A percentile compares a stretch with the other conserved stretches of the same genome.
phyloP scores from a whole-genome alignment of 2,329 filamentous ascomycete species.

The Coniochaeta sp. region DNA sequence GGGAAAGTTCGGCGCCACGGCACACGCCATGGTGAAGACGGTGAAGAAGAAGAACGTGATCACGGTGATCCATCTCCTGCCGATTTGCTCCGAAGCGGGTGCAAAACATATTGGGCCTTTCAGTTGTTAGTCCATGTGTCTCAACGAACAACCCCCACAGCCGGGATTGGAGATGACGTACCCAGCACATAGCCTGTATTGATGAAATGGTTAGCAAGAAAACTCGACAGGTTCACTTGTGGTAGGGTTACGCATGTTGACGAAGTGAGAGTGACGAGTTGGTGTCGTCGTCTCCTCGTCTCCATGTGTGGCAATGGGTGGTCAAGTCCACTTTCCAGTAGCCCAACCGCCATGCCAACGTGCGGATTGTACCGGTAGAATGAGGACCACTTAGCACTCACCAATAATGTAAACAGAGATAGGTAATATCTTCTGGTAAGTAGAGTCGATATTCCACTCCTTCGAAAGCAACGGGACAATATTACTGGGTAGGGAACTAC shows the following conservation, averaged over 20 bases:
- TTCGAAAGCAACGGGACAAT: conserved; percentile 49
- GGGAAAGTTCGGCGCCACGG: conserved; percentile 44
- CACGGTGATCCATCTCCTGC: conserved; percentile 41
- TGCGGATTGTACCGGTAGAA: too few relatives aligned
- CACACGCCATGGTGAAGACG: conserved; percentile 48
- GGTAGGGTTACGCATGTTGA: too few relatives aligned
- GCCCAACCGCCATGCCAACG: too few relatives aligned
- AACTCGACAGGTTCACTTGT: neutral
- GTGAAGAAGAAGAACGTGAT: conserved; percentile 40
- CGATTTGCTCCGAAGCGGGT: conserved; percentile 59
- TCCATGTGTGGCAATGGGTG: too few relatives aligned
- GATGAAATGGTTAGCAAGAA: conserved; percentile 2
- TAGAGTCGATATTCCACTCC: conserved; percentile 48
- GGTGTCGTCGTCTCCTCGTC: too few relatives aligned
- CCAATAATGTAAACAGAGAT: conserved; percentile 57
- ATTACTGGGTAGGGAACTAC: conserved; percentile 57
- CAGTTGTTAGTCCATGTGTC: neutral
- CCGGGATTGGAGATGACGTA: conserved; percentile 8
- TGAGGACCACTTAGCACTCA: conserved; percentile 7
- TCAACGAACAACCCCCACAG: too few relatives aligned
- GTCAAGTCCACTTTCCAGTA: too few relatives aligned
- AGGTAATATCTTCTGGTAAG: conserved; percentile 42
- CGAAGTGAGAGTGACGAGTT: too few relatives aligned
- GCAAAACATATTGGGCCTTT: conserved; percentile 51
- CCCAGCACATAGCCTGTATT: conserved; percentile 49